Conservation (phyloP, 306 rosid genomes). For the Fragaria vesca region DNA sequence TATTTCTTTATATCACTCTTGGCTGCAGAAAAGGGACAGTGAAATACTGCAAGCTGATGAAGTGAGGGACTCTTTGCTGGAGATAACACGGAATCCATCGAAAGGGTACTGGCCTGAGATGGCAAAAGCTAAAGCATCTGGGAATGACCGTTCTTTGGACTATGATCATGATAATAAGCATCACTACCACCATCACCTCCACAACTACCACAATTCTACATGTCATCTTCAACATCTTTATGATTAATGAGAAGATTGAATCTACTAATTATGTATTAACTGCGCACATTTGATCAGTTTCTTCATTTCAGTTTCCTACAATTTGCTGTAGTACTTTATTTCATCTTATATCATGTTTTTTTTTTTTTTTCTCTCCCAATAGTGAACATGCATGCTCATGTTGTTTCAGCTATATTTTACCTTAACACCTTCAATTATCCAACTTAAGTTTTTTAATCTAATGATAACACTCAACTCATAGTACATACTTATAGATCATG, state of each 20-base stretch:
- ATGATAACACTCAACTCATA: not conserved
- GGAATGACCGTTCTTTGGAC: constrained; percentile 35
- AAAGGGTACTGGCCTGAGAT: constrained; percentile 48
- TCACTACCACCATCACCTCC: constrained; percentile 30
- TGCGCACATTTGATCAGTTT: not conserved
- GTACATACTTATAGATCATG: not conserved
- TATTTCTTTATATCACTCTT: not conserved
- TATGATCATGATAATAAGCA: constrained; percentile 28
- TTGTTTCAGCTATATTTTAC: not conserved
- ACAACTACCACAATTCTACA: constrained; percentile 30
- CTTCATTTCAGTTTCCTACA: not conserved
- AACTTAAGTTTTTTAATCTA: not conserved
- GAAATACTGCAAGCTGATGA: constrained; percentile 67
- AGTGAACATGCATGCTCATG: not conserved
- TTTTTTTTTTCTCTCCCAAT: not conserved
- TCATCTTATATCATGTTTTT: not conserved
- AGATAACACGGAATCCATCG: constrained; percentile 54
- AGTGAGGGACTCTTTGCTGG: constrained; percentile 64
- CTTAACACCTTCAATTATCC: not conserved
- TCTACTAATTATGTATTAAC: not conserved
- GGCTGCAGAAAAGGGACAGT: constrained; percentile 57
- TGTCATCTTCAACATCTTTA: constrained; percentile 14
- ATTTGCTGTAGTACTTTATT: not conserved
- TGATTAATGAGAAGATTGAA: not conserved
- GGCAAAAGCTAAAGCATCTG: constrained; percentile 24